Evolutionary conservation across 345 rosid genomes (phyloP).

Genomic region (Euphorbia tirucalli): DNA sequence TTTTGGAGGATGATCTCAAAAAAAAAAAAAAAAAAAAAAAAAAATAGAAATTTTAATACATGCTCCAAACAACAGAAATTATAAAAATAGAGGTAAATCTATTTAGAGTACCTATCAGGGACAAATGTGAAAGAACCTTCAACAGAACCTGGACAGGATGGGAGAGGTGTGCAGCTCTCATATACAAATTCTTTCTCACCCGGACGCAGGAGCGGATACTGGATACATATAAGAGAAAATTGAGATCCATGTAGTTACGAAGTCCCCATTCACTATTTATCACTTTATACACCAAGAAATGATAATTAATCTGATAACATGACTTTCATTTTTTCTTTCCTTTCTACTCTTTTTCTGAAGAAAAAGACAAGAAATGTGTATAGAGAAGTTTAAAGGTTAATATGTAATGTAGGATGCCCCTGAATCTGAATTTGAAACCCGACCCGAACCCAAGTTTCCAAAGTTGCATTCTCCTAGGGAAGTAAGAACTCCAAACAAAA

Average conservation of each 20-base stretch:
- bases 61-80: background rate
- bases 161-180: constrained; percentile 47
- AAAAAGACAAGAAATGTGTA: background rate
- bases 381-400: constrained; percentile 10
- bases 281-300: background rate
- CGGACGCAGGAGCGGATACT: constrained; percentile 68
- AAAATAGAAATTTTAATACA: background rate
- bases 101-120: constrained; percentile 65
- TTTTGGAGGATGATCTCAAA: constrained; percentile 1
- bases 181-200: constrained; percentile 73
- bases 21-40: background rate
- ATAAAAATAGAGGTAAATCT: too few species aligned
- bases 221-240: constrained; percentile 24
- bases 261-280: constrained; percentile 4
- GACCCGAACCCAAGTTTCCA: background rate
- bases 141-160: constrained; percentile 47
- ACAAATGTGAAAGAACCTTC: constrained; percentile 85
- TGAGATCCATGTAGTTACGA: background rate
- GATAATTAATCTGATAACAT: background rate
- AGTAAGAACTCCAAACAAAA: background rate
- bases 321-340: background rate
- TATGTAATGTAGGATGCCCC: background rate
- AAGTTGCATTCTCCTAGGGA: background rate
- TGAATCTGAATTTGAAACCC: too few species aligned
- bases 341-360: background rate